Conservation (phyloP, 345 rosid genomes). For the Aethionema arabicum region DNA sequence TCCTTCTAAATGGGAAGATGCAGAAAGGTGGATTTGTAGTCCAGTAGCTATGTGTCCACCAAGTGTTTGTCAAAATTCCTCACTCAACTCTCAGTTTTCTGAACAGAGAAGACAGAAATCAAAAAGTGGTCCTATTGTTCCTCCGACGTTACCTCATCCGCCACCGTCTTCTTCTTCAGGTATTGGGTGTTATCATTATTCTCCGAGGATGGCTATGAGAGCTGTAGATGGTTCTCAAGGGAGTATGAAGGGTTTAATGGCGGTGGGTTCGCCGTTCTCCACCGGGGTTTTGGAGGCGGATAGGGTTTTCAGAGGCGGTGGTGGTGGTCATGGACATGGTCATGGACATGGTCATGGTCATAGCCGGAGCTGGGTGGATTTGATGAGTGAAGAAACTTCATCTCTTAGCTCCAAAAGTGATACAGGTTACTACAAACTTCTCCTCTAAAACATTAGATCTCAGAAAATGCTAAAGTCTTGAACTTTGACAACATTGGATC, state of each 20-base stretch:
- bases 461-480: constrained; percentile 2
- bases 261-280: constrained; percentile 63
- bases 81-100: constrained; percentile 30
- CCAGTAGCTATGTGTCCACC: constrained; percentile 53
- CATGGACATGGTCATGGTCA: constrained; percentile 39
- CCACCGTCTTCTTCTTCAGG: constrained; percentile 25
- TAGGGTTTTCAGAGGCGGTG: constrained; percentile 51
- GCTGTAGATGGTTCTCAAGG: constrained; percentile 40
- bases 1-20: constrained; percentile 98
- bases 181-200: constrained; percentile 44
- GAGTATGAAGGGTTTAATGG: constrained; percentile 44
- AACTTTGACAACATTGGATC: background rate
- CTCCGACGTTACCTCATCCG: constrained; percentile 33
- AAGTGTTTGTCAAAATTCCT: constrained; percentile 38
- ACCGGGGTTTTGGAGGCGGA: constrained; percentile 69
- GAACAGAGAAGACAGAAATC: constrained; percentile 70
- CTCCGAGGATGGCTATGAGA: constrained; percentile 51
- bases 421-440: constrained; percentile 1
- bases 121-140: constrained; percentile 79
- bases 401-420: constrained; percentile 59
- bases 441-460: background rate
- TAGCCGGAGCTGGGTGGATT: constrained; percentile 53
- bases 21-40: constrained; percentile 94
- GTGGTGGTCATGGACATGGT: constrained; percentile 28
- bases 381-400: constrained; percentile 52